Base-by-base conservation (phyloP, 345 rosid genomes). In the Laguncularia racemosa region DNA sequence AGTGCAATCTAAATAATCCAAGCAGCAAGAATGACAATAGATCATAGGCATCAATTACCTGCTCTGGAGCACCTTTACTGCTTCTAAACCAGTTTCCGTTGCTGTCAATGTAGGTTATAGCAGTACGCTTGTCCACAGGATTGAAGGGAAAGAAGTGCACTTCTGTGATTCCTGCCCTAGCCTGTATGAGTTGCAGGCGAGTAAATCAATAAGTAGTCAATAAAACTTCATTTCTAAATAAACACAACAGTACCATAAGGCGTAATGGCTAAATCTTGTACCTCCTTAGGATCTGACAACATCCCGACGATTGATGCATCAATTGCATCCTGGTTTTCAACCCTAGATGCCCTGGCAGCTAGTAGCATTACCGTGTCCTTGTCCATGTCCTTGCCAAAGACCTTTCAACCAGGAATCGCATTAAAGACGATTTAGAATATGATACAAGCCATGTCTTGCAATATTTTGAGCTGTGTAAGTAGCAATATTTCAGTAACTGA, bases 51-150 rank as follows among this genome's bases (percentile, higher is more conserved):
- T 49, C 28, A 15, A 33, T 40, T 61, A 66, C 81, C 58, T 78
- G 79, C 57, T 78, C 83, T 0, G 83, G 83, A 16, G 83, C 79
- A 21, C 83, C 83, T 65, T 78, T 78, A 57, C 83, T 78, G 52
- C 72, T 52, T 55, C 83, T 68, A 18, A 68, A 67, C 83, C 83
- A 78, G 46, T 71, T 57, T 18, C 67, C 79, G 7, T 60, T 53
- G 62, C 33, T 33, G 12, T 74, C 83, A 33, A 65, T 28, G 61
- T 78, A 78, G 52, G 83, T 74, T 50, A 78, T 75, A 4, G 83
- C 79, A 20, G 83, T 78, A 53, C 83, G 77, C 68, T 78, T 78
- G 19, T 71, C 83, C 14, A 74, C 79, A 0, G 79, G 83, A 43
- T 78, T 78, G 71, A 78, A 78, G n/a, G 83, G 83, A 13, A 78